These are phyloP conservation scores for Graphilbum fragrans DNA, from an alignment of 2,329 filamentous ascomycete genomes.

Conservation along the genomic window DNA sequence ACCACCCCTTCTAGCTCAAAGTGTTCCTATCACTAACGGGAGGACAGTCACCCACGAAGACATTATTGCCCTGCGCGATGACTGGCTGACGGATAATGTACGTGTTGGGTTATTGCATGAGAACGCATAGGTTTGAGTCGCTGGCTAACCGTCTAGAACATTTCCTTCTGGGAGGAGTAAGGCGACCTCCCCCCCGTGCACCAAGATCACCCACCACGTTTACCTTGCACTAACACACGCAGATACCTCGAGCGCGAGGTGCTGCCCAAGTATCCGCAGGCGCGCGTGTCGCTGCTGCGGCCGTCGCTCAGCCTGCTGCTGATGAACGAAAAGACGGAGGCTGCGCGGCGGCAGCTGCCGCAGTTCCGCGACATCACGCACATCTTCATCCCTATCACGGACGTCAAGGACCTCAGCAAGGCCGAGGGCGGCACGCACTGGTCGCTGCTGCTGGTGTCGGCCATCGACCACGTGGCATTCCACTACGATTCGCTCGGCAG, in stretches of 20 bases:
- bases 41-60: constrained; percentile 72
- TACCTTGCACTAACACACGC: not conserved
- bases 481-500: constrained; percentile 86
- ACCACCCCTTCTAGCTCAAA: not conserved
- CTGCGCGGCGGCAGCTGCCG: constrained; percentile 39
- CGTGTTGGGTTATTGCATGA: constrained; percentile 15
- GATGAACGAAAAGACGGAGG: constrained; percentile 46
- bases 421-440: constrained; percentile 92
- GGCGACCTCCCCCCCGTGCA: constrained; percentile 9
- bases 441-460: constrained; percentile 81
- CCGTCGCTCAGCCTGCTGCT: constrained; percentile 91
- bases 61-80: constrained; percentile 73
- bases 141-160: constrained; percentile 47
- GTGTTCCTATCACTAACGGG: too few species aligned
- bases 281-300: constrained; percentile 79
- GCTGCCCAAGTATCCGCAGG: constrained; percentile 65
- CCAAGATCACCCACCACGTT: not conserved
- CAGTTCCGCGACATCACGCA: constrained; percentile 74
- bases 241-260: constrained; percentile 84
- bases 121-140: not conserved
- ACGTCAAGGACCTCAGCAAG: constrained; percentile 60
- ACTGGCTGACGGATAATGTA: constrained; percentile 97
- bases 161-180: constrained; percentile 96
- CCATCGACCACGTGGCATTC: constrained; percentile 83
- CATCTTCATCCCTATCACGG: constrained; percentile 92